Conservation (phyloP, 208 protist genomes). For the Trypanosoma conorhini region DNA sequence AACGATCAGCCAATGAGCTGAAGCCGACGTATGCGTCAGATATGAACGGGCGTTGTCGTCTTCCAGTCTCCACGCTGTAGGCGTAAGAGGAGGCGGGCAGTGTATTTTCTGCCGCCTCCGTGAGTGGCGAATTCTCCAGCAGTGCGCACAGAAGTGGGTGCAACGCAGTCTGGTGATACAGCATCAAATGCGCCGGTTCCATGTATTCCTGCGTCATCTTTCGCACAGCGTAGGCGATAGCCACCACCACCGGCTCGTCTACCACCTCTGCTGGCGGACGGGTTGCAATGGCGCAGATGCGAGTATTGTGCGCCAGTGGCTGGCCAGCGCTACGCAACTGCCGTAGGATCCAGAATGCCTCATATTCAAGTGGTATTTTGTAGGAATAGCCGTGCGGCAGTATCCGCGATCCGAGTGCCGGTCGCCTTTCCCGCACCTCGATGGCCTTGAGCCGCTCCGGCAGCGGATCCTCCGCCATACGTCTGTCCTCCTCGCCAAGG, state of each 20-base stretch:
- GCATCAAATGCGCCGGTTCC: conserved; percentile 79
- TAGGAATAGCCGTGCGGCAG: conserved; percentile 58
- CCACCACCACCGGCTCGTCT: conserved; percentile 65
- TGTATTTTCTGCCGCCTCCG: conserved; percentile 54
- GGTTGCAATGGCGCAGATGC: conserved; percentile 63
- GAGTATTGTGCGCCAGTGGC: conserved; percentile 79
- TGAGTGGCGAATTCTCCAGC: conserved; percentile 57
- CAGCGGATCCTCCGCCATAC: conserved; percentile 42
- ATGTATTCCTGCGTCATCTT: conserved; percentile 75
- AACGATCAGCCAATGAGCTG: conserved; percentile 30
- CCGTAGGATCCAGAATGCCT: conserved; percentile 84
- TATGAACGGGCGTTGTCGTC: conserved; percentile 61
- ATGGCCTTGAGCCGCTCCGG: conserved; percentile 69
- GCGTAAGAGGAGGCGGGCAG: conserved; percentile 64
- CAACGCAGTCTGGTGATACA: conserved; percentile 78
- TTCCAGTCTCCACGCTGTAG: conserved; percentile 68
- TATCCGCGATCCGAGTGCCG: conserved; percentile 36
- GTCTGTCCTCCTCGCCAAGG: conserved; percentile 44
- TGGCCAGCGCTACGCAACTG: conserved; percentile 74
- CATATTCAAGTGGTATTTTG: conserved; percentile 50
- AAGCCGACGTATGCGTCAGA: conserved; percentile 71
- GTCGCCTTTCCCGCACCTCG: conserved; percentile 38
- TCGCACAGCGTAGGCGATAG: conserved; percentile 65
- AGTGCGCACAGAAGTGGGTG: conserved; percentile 72
- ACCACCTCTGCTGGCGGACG: conserved; percentile 43